Evolutionary conservation across 768 basidiomycete species (phyloP), one percentile per base, ranked within the genome.

Genomic region (Cystofilobasidium macerans): DNA sequence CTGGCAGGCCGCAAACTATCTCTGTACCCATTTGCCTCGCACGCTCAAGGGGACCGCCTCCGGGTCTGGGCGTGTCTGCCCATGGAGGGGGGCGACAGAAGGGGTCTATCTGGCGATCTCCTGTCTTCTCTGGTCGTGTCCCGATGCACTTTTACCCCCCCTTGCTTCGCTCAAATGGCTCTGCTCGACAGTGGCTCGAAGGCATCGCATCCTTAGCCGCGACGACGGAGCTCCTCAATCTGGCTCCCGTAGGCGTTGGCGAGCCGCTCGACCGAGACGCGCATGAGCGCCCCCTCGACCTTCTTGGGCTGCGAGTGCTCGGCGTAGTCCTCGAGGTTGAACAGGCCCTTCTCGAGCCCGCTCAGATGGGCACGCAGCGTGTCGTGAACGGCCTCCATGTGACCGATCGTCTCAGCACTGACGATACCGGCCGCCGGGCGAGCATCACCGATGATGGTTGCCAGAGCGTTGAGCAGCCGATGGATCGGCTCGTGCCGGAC

Each of bases 271-370:
- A 54, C 51, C 30, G 51, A 2, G 28, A 8, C 30, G 28, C 51
- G 26, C 28, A 54, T 32, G 28, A 12, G 2, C 12, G 28, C 7
- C 4, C 51, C 51, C 51, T 54, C 51, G 16, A 13, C 51, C 51
- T 20, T 11, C 28, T 32, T 54, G 14, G 51, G 51, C 28, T 54
- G 2, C 26, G 51, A 54, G 18, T 14, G 14, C 51, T 54, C 51
- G 30, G 51, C 51, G 30, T 30, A 54, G 51, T 54, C 51, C 51
- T 54, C 51, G 51, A 54, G 28, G 51, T 28, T 32, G 30, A 54
- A 54, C 4, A 54, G 28, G 14, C 51, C 51, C 28, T 32, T 28
- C 28, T 16, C 28, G 30, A 30, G 3, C 3, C 28, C 51, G 28
- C 20, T 22, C 28, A 54, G 5, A 11, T 54, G 51, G 11, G n/a